phyloP scores from a whole-genome alignment of 768 basidiomycete genomes.

The Boletus patriciae region DNA sequence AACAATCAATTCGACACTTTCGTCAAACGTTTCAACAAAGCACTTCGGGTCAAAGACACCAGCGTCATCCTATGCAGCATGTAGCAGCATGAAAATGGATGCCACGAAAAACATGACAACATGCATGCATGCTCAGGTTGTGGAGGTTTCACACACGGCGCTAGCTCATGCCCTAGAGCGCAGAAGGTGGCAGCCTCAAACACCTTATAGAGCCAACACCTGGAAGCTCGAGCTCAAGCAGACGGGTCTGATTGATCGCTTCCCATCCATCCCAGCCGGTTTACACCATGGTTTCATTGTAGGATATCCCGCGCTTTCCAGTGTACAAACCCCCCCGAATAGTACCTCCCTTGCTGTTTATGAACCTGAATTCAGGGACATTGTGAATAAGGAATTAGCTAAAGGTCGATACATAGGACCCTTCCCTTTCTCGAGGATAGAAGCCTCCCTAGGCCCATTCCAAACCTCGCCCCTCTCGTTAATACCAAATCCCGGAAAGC shows the following conservation, averaged over 20 bases:
- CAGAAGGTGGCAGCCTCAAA: not conserved
- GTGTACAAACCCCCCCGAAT: not conserved
- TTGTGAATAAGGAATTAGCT: not conserved
- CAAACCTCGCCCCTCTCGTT: not conserved
- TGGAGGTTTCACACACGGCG: not conserved
- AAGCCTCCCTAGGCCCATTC: not conserved
- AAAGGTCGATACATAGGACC: not conserved
- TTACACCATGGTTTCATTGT: not conserved
- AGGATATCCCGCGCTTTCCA: not conserved
- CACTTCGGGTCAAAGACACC: not conserved
- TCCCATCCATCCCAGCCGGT: not conserved
- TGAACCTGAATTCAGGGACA: not conserved
- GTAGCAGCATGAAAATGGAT: not conserved
- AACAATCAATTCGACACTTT: not conserved
- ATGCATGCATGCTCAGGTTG: not conserved
- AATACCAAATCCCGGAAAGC: not conserved
- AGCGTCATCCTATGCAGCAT: not conserved
- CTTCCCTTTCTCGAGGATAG: not conserved
- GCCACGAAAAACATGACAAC: not conserved
- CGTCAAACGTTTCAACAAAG: not conserved
- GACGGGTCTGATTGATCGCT: not conserved
- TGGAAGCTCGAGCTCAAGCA: fast-evolving
- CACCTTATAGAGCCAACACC: not conserved
- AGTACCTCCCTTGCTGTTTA: not conserved
- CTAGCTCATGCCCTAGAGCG: not conserved